phyloP scores from a whole-genome alignment of 2,329 filamentous ascomycete genomes.

The Gnomoniopsis sp. region DNA sequence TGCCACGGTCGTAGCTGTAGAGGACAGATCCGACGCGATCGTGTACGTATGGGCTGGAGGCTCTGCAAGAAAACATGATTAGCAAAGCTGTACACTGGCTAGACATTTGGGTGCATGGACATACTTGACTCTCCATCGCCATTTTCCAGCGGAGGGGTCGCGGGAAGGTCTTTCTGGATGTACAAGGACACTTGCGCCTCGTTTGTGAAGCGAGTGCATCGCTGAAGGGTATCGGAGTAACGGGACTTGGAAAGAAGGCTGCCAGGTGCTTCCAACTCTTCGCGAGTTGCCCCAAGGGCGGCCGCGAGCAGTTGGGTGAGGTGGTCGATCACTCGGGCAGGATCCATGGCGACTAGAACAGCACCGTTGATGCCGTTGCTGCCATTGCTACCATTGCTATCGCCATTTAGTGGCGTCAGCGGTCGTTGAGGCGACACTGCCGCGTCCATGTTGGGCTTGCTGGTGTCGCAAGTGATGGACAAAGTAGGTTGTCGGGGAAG shows the following conservation, averaged over 20 bases:
- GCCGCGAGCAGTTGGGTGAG: conserved; percentile 67
- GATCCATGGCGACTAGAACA: conserved; percentile 58
- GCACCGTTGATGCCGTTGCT: conserved; percentile 35
- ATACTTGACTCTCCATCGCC: conserved; percentile 43
- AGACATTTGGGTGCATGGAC: conserved; percentile 22
- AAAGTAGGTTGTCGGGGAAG: not conserved
- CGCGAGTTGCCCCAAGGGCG: conserved; percentile 69
- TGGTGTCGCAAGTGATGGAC: not conserved
- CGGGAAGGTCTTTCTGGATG: conserved; percentile 76
- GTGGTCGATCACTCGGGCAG: conserved; percentile 68
- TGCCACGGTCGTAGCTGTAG: conserved; percentile 73
- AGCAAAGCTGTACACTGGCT: conserved; percentile 19
- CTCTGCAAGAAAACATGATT: conserved; percentile 31
- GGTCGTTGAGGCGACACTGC: conserved; percentile 44
- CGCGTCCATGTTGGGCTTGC: conserved; percentile 45
- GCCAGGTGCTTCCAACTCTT: conserved; percentile 75
- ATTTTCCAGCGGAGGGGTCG: conserved; percentile 49
- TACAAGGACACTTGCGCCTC: conserved; percentile 88
- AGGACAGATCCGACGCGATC: conserved; percentile 77
- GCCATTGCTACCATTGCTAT: conserved; percentile 25
- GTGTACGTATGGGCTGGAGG: conserved; percentile 68
- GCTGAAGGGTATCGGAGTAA: conserved; percentile 76
- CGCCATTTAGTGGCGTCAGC: conserved; percentile 45
- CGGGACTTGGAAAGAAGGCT: conserved; percentile 75
- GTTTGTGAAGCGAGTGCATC: conserved; percentile 84